A percentile compares a stretch with the other conserved stretches of the same genome.
Evolutionary conservation across 2,329 filamentous ascomycete species (phyloP).

Genomic region (Fusarium ambrosium): DNA sequence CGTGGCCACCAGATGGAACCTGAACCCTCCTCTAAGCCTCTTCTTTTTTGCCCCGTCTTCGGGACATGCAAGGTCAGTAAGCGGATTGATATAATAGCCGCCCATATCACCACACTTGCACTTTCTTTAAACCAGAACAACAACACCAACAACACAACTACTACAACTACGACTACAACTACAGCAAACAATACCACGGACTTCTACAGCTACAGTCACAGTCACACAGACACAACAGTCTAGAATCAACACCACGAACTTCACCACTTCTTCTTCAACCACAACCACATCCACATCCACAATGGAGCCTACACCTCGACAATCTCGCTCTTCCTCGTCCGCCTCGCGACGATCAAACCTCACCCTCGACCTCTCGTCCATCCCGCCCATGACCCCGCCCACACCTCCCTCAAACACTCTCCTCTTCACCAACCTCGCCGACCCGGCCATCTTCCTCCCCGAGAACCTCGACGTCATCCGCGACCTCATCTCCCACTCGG

Average conservation of each 20-base stretch:
- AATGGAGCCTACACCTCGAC: slow-evolving; percentile 55
- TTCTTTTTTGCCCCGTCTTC: neutral
- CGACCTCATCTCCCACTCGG: slow-evolving; percentile 77
- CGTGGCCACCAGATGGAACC: slow-evolving; percentile 2
- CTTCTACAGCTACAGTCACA: neutral
- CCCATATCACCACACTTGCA: slow-evolving; percentile 16
- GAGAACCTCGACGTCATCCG: slow-evolving; percentile 81
- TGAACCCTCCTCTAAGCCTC: neutral
- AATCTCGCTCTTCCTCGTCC: slow-evolving; percentile 61
- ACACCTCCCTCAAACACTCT: slow-evolving; percentile 86
- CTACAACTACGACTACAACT: neutral
- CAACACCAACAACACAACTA: neutral
- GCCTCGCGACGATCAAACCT: slow-evolving; percentile 65
- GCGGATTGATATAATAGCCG: slow-evolving; percentile 31
- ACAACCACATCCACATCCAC: slow-evolving; percentile 26
- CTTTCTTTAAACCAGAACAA: slow-evolving; percentile 6
- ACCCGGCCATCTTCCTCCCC: slow-evolving; percentile 79
- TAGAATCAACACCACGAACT: neutral
- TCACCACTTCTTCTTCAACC: slow-evolving; percentile 17
- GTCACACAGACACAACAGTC: neutral
- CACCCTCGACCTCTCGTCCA: slow-evolving; percentile 79
- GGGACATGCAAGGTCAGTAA: neutral
- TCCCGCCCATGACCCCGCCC: slow-evolving; percentile 79
- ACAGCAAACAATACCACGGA: neutral
- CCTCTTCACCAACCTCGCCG: slow-evolving; percentile 84